Base-by-base conservation (phyloP, 1,284 basidiomycete species). In the Ustilago esculenta region DNA sequence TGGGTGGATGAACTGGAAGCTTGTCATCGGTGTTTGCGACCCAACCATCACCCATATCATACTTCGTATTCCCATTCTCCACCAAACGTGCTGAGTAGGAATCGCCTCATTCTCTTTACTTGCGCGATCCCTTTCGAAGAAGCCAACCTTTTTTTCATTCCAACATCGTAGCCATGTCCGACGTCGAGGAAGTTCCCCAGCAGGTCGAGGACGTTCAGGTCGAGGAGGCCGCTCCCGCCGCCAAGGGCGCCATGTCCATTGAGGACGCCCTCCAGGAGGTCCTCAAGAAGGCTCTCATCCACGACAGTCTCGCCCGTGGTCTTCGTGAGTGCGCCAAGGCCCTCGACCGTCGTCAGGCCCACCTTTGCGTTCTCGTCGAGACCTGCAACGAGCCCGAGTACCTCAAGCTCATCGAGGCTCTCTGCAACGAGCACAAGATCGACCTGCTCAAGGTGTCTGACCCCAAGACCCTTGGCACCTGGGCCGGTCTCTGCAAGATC, bases 371-470 rank as follows among this genome's bases (percentile, higher is more conserved):
- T 71, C 90, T 98, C 82, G 94, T 97, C 84, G 95, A 98, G 89
- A 94, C 93, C 65, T 96, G 94, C 87, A 95, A 91, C 66, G 95
- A 98, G 87, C 92, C 94, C 79, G 95, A 97, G 86, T 98, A 98
- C 89, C 91, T 97, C 88, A 98, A 98, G 87, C 92, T 98, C 86
- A 96, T 98, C 78, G 94, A 98, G 86, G 95, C 94, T 51, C 92
- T 98, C 83, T 98, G 95, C 85, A 92, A 92, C 76, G 94, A 97
- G 87, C 92, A 97, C 89, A 94, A 94, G 85, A 97, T 98, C 86
- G 94, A 95, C 88, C 86, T 98, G 75, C 97, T 98, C 90, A 97
- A 97, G 87, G 93, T 98, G 82, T 86, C 86, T 50, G 95, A 98
- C 85, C 91, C 92, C 83, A 98, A 98, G 87, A 89, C 95, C 76